Base-by-base conservation (phyloP, 2,329 filamentous ascomycete genomes). In the Spiromastix sp. region DNA sequence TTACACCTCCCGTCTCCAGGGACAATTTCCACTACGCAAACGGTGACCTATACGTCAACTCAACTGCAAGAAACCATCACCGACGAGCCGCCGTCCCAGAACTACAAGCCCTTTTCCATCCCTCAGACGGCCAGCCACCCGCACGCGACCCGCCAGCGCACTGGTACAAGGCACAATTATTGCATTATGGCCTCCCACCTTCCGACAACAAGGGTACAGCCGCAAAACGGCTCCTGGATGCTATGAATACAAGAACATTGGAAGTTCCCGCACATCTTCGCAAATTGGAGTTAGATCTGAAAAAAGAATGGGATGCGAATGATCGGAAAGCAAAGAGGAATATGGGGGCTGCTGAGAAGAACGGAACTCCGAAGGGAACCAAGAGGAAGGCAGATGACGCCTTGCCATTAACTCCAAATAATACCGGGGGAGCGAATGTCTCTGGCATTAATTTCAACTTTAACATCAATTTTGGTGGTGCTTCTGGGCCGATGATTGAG, bases 81-180 rank as follows among this genome's bases (percentile, higher is more conserved):
- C 60, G 63, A 2, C 67, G 68, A 3, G 66, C 64, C 1, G 61
- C 60, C 1, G 20, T 53, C 3, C 44, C 55, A 1, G 67, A 72
- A 43, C 57, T 73, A 4, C 57, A 61, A 40, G 51, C 59, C 2
- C 58, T 67, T 31, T 67, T 71, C 42, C 33, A 42, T 9, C 44
- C 42, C 26, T n/a, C n/a, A n/a, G n/a, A n/a, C n/a, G n/a, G n/a
- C n/a, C n/a, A n/a, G n/a, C 32, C 43, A 3, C 30, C 42, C 5
- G 15, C 21, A 11, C 62, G 67, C 29, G 71, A 77, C 45, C 66
- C 65, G 28, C 66, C 72, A 1, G 72, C 63, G 1, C 72, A 78
- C 42, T 80, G 70, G 69, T 79, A 74, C 39, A 67, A 74, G 42
- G 73, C 75, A 0, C 74, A 80, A 42, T 62, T 79, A 8, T 54